These are phyloP conservation scores for Cryptococcus sp. DNA, from an alignment of 1,284 basidiomycete genomes.

Conservation along the genomic window DNA sequence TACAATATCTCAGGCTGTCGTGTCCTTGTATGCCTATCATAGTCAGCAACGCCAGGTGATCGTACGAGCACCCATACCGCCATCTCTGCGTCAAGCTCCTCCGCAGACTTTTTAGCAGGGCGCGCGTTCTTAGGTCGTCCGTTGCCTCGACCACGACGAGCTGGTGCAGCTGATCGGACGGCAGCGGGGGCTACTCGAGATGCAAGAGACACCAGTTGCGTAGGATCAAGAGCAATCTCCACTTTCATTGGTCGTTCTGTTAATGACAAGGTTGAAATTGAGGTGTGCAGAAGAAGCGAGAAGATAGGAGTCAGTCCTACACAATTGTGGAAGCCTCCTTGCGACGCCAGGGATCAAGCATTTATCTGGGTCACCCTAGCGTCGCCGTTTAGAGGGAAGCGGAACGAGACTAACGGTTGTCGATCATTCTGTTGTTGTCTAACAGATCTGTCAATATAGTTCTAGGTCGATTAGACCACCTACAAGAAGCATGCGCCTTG, in stretches of 20 bases:
- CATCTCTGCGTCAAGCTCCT: constrained; percentile 62
- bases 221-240: constrained; percentile 90
- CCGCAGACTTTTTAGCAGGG: constrained; percentile 54
- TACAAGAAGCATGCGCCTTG: constrained; percentile 80
- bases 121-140: constrained; percentile 44
- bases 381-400: neutral
- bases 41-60: neutral
- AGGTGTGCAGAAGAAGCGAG: neutral
- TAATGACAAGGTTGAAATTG: too few relatives aligned
- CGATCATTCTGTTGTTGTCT: constrained; percentile 97
- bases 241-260: constrained; percentile 96
- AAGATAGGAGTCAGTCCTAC: constrained; percentile 1
- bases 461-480: constrained; percentile 12
- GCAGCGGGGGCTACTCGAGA: constrained; percentile 53
- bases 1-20: constrained; percentile 6
- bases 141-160: constrained; percentile 33
- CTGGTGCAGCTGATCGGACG: constrained; percentile 35
- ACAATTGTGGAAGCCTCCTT: neutral
- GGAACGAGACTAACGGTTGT: constrained; percentile 79
- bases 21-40: constrained; percentile 34
- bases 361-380: neutral
- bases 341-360: neutral
- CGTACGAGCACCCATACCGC: constrained; percentile 55
- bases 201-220: constrained; percentile 64
- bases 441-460: neutral